phyloP scores from a whole-genome alignment of 2,329 filamentous ascomycete genomes.

The Colletotrichum sp. region DNA sequence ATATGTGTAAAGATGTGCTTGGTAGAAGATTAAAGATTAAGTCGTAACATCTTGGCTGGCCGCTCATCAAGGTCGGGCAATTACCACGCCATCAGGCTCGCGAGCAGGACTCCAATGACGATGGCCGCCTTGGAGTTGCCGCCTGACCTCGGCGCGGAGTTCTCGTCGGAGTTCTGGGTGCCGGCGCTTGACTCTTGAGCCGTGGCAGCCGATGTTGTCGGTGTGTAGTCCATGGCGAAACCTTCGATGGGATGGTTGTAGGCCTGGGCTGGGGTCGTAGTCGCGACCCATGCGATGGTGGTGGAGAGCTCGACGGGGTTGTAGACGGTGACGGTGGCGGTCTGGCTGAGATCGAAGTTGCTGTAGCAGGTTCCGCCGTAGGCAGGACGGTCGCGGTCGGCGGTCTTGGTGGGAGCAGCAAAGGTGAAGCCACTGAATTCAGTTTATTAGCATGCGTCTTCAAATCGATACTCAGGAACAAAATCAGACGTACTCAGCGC shows the following conservation, averaged over 20 bases:
- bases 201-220: neutral
- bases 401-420: neutral
- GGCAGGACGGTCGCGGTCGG: constrained; percentile 8
- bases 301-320: constrained; percentile 9
- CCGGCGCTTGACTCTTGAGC: neutral
- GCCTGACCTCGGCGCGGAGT: neutral
- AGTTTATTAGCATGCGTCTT: neutral
- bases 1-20: neutral
- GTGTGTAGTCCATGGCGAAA: constrained; percentile 14
- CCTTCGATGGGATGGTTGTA: constrained; percentile 18
- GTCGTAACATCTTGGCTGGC: neutral
- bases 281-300: constrained; percentile 8
- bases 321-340: constrained; percentile 18
- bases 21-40: neutral
- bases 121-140: constrained; percentile 14
- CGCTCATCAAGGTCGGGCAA: neutral
- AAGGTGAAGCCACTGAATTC: constrained; percentile 10
- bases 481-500: neutral
- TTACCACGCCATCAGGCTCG: constrained; percentile 9
- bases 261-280: constrained; percentile 14
- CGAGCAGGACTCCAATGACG: neutral
- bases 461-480: too few relatives aligned
- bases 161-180: constrained; percentile 5
- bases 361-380: constrained; percentile 18
- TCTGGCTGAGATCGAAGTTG: constrained; percentile 13